Percentiles rank a stretch among this genome's conserved stretches.
These are phyloP conservation scores for Colletotrichum tamarilloi DNA, from an alignment of 2,329 filamentous ascomycete species.

Conservation along the genomic window DNA sequence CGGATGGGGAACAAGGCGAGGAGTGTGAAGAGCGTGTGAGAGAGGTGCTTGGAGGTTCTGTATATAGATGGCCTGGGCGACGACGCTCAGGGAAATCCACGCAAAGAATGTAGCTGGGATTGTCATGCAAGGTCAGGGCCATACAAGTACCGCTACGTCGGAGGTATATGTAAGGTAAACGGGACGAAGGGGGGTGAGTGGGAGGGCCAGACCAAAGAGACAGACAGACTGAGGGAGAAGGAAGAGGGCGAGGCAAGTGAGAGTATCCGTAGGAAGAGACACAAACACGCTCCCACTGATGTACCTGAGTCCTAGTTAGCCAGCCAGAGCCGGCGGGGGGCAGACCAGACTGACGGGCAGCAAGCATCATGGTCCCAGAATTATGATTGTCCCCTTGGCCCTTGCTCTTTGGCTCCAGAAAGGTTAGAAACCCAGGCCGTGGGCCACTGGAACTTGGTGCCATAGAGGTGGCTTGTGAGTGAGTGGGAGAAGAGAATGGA, in stretches of 20 bases:
- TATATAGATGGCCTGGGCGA: conserved; percentile 21
- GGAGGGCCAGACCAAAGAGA: not conserved
- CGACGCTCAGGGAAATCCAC: conserved; percentile 19
- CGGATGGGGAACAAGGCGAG: not conserved
- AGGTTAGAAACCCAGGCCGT: not conserved
- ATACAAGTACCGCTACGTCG: conserved; percentile 13
- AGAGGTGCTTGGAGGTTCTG: conserved; percentile 8
- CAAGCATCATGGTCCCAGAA: conserved; percentile 22
- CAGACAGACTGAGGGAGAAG: not conserved
- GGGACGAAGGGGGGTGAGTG: not conserved
- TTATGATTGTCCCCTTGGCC: conserved; percentile 9
- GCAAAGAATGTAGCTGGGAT: conserved; percentile 18
- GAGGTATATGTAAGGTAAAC: conserved; percentile 11
- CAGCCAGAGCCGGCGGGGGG: not conserved
- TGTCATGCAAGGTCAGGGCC: conserved; percentile 17
- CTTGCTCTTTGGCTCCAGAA: conserved; percentile 6
- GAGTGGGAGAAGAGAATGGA: not conserved
- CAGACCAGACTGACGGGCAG: conserved; percentile 9
- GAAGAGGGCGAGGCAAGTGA: not conserved
- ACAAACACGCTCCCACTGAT: not conserved
- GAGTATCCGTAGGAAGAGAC: not conserved
- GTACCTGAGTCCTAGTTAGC: not conserved
- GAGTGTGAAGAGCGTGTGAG: not conserved
- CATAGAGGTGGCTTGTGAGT: not conserved
- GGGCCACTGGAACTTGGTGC: not conserved